Base-by-base conservation (phyloP, 2,329 filamentous ascomycete species). In the Aspergillus neoniger region DNA sequence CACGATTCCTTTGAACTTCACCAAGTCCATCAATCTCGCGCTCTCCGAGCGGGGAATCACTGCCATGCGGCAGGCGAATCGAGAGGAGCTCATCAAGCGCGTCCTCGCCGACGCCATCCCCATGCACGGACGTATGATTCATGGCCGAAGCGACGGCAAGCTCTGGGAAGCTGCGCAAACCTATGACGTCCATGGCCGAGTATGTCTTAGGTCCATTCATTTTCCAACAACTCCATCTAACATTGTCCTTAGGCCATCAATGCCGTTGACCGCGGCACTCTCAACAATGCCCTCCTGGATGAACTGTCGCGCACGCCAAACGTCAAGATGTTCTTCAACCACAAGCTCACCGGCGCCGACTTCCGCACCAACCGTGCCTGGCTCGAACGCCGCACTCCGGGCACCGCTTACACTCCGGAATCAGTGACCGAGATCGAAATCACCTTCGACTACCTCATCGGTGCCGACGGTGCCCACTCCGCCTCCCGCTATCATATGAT, bases 101-200 rank as follows among this genome's bases (percentile, higher is more conserved):
- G 86, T 98, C 32, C 83, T 96, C 69, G 81, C 80, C 1, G 86
- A 89, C 55, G 94, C 93, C 0, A 92, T 98, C 61, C 93, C 94
- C 10, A 97, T 99, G 92, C 83, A 90, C 74, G 95, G 93, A 12
- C 91, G 95, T 25, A 99, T 99, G 95, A 96, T 99, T 64, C 95
- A 99, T 72, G 87, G 91, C 36, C 82, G 81, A 69, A 81, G 82
- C 19, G 81, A 84, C 8, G 91, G 91, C 4, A 77, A 86, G 23
- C 77, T 96, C 50, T 91, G 88, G 69, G 88, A 94, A 70, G 85
- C 88, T 62, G 80, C 91, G n/a, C 95, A 99, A 76, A 85, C 88
- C 63, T 99, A 99, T 74, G 95, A 99, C 76, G 84, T 91, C 9
- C 89, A 95, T 68, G 93, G 93, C 62, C 85, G 92, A 74, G 92